Evolutionary conservation across 805 yeast genomes (phyloP).

Genomic region (Grigorovia transvaalensis): DNA sequence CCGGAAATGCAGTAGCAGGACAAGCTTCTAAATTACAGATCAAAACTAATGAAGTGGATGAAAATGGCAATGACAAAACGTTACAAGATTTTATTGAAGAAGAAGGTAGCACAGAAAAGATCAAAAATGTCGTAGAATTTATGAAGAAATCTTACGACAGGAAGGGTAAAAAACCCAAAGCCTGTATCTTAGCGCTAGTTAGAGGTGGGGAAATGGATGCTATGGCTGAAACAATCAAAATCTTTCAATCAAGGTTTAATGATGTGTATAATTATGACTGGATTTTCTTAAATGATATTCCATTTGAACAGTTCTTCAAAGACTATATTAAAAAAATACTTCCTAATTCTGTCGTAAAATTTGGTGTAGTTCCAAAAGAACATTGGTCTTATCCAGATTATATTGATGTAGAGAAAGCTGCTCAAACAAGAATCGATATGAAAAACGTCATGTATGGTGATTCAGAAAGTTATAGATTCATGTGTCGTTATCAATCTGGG

Average conservation of each 20-base stretch:
- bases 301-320: constrained; percentile 64
- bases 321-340: constrained; percentile 40
- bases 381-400: constrained; percentile 84
- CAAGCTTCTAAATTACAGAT: no score
- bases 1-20: no score
- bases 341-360: constrained; percentile 53
- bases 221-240: constrained; percentile 52
- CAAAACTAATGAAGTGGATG: no score
- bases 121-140: constrained; percentile 7
- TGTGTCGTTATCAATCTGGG: constrained; percentile 85
- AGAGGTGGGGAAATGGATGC: constrained; percentile 54
- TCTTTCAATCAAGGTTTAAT: constrained; percentile 76
- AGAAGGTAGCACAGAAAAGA: no score
- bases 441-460: constrained; percentile 63
- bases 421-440: constrained; percentile 40
- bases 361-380: constrained; percentile 61
- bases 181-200: constrained; percentile 46
- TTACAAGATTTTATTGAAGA: no score
- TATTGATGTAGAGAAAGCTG: constrained; percentile 68
- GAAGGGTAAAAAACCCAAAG: constrained; percentile 20
- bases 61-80: no score
- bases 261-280: constrained; percentile 70
- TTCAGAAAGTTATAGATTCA: constrained; percentile 67
- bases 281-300: constrained; percentile 82
- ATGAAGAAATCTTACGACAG: constrained; percentile 13